Base-by-base conservation (phyloP, 2,329 filamentous ascomycete species). In the Fusarium pseudograminearum region DNA sequence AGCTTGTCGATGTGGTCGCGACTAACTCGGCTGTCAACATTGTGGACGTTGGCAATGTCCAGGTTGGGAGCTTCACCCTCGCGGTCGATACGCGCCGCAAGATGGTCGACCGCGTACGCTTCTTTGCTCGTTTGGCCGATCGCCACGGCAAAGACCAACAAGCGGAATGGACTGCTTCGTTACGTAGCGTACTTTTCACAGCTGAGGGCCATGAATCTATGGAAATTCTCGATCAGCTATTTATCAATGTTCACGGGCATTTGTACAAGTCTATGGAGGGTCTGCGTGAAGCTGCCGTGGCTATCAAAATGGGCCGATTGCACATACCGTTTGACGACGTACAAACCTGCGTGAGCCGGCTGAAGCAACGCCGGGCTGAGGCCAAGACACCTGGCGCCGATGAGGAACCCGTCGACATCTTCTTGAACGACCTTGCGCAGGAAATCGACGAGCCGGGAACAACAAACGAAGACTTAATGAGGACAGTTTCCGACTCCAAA, bases 321-420 rank as follows among this genome's bases (percentile, higher is more conserved):
- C 94, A 97, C 77, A 85, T 99, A 20, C 96, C 96, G 0, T 94
- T 92, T 75, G 96, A 99, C 76, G 94, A 98, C 76, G 83, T 98
- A 44, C 84, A 87, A 57, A 83, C 85, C 20, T 93, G 90, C 76
- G 78, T 86, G 36, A 82, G 85, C 28, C 85, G 85, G 52, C 88
- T 87, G 64, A 87, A 87, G 79, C 76, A 80, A 72, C 80, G 79
- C 28, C 78, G 77, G 30, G 71, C 65, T 48, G 81, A 83, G 55
- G 76, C 78, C 20, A 76, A 79, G 14, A 67, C 76, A 10, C 76
- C 80, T 40, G 75, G 75, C 57, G 61, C 70, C 14, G 77, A 81
- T n/a, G 84, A 87, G 15, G 84, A 87, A 46, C 79, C 83, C 3
- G 79, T 87, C 50, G 88, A 92, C 31, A 86, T 92, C 10, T 89